phyloP scores from a whole-genome alignment of 768 basidiomycete genomes.

The Fomitopsis serialis region DNA sequence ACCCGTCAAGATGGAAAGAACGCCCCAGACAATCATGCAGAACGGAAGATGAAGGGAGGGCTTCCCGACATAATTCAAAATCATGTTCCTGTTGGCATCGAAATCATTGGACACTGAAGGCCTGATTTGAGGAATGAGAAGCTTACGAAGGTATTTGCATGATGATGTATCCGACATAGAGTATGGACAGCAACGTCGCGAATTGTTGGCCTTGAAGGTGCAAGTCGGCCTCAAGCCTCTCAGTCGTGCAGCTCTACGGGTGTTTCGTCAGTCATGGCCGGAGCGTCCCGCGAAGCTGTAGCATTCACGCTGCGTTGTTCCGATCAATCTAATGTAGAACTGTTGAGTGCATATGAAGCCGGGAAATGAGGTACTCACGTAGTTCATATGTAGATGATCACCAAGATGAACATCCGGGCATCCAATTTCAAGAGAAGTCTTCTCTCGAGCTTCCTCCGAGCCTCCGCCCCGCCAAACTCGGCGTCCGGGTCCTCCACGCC shows the following conservation, averaged over 20 bases:
- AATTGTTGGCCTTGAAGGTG: conserved; percentile 60
- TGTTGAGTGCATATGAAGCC: too few species aligned
- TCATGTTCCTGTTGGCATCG: conserved; percentile 54
- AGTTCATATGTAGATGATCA: conserved; percentile 44
- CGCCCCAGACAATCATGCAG: conserved; percentile 63
- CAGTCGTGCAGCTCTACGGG: conserved; percentile 59
- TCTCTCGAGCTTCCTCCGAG: conserved; percentile 34
- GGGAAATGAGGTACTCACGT: conserved; percentile 26
- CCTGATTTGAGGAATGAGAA: not conserved
- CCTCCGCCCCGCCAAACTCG: conserved; percentile 33
- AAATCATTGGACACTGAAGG: not conserved
- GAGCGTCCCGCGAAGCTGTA: conserved; percentile 11
- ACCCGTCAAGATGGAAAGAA: conserved; percentile 47
- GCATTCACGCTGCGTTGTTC: conserved; percentile 65
- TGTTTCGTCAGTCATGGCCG: too few species aligned
- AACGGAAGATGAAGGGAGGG: conserved; percentile 63
- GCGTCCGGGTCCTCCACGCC: conserved; percentile 19
- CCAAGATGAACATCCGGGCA: conserved; percentile 38
- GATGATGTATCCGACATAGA: conserved; percentile 69
- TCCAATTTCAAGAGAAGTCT: conserved; percentile 40
- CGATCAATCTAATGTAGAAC: conserved; percentile 51
- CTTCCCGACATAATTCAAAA: conserved; percentile 58
- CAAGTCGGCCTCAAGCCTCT: conserved; percentile 69
- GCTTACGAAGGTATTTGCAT: conserved; percentile 78
- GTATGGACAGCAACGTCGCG: conserved; percentile 58